phyloP scores from a whole-genome alignment of 108 stramenopile genomes.

The Stephanodiscus triporus region DNA sequence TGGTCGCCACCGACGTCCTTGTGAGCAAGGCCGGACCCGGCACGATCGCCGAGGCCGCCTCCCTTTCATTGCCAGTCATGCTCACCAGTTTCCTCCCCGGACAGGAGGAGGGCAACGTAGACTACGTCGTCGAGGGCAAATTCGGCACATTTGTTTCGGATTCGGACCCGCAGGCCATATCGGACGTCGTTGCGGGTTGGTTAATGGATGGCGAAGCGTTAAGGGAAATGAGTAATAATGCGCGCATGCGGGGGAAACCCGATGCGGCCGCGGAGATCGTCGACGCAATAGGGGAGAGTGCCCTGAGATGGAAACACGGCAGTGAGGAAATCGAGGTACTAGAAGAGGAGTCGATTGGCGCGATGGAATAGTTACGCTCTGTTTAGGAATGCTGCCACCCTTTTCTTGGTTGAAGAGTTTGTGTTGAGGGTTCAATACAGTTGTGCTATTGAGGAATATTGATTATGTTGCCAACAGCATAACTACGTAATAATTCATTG shows the following conservation, averaged over 20 bases:
- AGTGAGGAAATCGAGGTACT: conserved; percentile 6
- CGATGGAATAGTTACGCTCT: background rate
- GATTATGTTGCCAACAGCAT: background rate
- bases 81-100: conserved; percentile 88
- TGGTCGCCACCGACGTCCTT: conserved; percentile 94
- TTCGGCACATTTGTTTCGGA: conserved; percentile 80
- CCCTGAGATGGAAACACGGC: conserved; percentile 49
- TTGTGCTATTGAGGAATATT: background rate
- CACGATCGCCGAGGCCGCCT: conserved; percentile 97
- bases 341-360: background rate
- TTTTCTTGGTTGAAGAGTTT: background rate
- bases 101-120: conserved; percentile 91
- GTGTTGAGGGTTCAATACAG: background rate
- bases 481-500: background rate
- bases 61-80: conserved; percentile 92
- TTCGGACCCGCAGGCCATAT: conserved; percentile 73
- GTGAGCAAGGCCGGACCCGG: conserved; percentile 98
- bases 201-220: conserved; percentile 62
- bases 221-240: conserved; percentile 62
- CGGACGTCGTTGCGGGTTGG: conserved; percentile 76
- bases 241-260: conserved; percentile 68
- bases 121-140: conserved; percentile 79
- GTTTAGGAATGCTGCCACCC: background rate
- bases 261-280: conserved; percentile 86
- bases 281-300: conserved; percentile 74